phyloP scores from a whole-genome alignment of 768 basidiomycete genomes.

The Bullera alba region DNA sequence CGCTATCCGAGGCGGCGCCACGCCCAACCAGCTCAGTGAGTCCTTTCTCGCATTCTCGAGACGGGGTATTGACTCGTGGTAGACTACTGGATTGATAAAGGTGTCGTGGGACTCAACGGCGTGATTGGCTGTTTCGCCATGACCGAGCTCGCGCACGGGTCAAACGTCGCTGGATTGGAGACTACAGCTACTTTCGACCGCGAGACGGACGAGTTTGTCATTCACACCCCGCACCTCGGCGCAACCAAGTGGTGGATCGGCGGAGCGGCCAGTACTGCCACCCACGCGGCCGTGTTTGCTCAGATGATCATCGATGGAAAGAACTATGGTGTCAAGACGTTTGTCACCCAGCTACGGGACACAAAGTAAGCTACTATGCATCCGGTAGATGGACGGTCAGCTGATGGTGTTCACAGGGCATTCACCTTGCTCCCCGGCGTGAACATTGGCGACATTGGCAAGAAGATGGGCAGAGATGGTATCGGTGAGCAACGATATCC shows the following conservation, averaged over 20 bases:
- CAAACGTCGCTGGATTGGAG: constrained; percentile 50
- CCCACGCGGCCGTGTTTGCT: constrained; percentile 49
- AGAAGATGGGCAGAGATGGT: constrained; percentile 50
- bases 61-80: background rate
- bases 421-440: constrained; percentile 48
- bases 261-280: constrained; percentile 49
- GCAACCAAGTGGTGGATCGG: constrained; percentile 53
- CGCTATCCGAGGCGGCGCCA: constrained; percentile 47
- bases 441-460: constrained; percentile 50
- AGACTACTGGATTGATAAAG: constrained; percentile 49
- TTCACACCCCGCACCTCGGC: constrained; percentile 48
- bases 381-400: background rate
- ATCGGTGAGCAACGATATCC: constrained; percentile 30
- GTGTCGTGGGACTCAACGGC: constrained; percentile 48
- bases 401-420: constrained; percentile 30
- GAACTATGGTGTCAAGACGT: constrained; percentile 49
- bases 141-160: constrained; percentile 46
- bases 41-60: background rate
- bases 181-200: constrained; percentile 50
- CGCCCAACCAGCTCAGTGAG: constrained; percentile 46
- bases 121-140: constrained; percentile 48
- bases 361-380: constrained; percentile 25
- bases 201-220: constrained; percentile 47
- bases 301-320: constrained; percentile 49
- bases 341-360: constrained; percentile 49